Base-by-base conservation (phyloP, 768 basidiomycete species). In the Pisolithus orientalis region DNA sequence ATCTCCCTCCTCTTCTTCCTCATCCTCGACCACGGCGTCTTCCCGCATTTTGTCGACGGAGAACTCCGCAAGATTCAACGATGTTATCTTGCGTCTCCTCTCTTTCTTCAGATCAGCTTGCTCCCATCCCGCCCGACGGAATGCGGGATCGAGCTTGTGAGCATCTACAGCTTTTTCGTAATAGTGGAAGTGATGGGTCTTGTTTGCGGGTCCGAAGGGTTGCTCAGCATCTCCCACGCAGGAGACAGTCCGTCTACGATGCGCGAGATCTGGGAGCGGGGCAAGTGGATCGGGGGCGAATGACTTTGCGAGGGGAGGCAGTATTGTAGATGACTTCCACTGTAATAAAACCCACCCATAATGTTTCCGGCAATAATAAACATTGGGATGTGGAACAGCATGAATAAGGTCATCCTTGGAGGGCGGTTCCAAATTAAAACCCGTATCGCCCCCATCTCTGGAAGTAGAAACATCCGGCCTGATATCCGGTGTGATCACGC, bases 131-230 rank as follows among this genome's bases (percentile, higher is more conserved):
- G 81, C 79, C 39, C 74, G 69, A 32, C 74, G 74, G 56, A 75
- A 76, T 9, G 87, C 82, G 10, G 84, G 82, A 13, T 77, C 80
- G 21, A 92, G 76, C 56, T 79, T 80, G 44, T 75, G 70, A n/a
- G 85, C 75, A 61, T 89, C 85, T 29, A 90, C 77, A 2, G 86
- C 85, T 55, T 74, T 79, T 47, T 75, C 74, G 58, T 90, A 91
- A 50, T 74, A 76, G 64, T 93, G 90, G 59, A 87, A 91, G 62
- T 93, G 90, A 60, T 93, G 90, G 0, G 87, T 86, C 61, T 77
- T 71, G 66, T 90, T 87, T 28, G 60, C 55, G 48, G 55, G 70
- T 44, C 58, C 77, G 51, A 75, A 76, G 0, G 73, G 65, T 42
- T 78, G 73, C n/a, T 76, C 76, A 6, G 62, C 72, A 28, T 77